Evolutionary conservation across 2,329 filamentous ascomycete species (phyloP).

Genomic region (Dactylellina drechsleri): DNA sequence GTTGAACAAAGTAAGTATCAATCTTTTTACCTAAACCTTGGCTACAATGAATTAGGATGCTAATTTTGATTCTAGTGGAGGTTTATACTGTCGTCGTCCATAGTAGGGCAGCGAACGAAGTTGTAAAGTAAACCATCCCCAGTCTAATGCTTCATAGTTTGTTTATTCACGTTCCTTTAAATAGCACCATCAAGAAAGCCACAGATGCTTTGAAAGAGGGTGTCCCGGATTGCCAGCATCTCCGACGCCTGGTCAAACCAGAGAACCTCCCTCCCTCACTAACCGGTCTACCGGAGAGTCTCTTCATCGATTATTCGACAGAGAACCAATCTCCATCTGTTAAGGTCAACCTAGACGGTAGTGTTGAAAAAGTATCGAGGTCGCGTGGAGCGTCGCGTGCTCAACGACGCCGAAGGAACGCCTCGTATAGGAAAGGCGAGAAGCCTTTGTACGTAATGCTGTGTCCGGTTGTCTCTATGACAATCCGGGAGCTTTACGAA

Average conservation of each 20-base stretch:
- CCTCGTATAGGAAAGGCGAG: conserved; percentile 51
- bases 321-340: conserved; percentile 47
- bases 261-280: conserved; percentile 68
- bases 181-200: conserved; percentile 46
- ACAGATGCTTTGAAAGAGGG: conserved; percentile 55
- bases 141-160: conserved; percentile 38
- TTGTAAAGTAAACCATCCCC: conserved; percentile 72
- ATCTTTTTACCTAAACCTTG: background rate
- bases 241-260: conserved; percentile 69
- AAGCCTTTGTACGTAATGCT: conserved; percentile 66
- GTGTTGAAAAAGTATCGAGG: conserved; percentile 63
- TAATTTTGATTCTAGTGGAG: conserved; percentile 63
- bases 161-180: conserved; percentile 1
- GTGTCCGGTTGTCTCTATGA: conserved; percentile 66
- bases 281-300: conserved; percentile 58
- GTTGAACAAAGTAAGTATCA: conserved; percentile 44
- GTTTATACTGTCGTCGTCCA: conserved; percentile 79
- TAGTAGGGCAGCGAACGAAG: conserved; percentile 75
- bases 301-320: conserved; percentile 58
- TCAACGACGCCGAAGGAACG: conserved; percentile 46
- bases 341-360: conserved; percentile 52
- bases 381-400: conserved; percentile 47
- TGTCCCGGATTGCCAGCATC: conserved; percentile 63
- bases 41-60: background rate
- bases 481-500: conserved; percentile 69